These are phyloP conservation scores for Orbilia ellipsospora DNA, from an alignment of 2,329 filamentous ascomycete species.

Conservation along the genomic window DNA sequence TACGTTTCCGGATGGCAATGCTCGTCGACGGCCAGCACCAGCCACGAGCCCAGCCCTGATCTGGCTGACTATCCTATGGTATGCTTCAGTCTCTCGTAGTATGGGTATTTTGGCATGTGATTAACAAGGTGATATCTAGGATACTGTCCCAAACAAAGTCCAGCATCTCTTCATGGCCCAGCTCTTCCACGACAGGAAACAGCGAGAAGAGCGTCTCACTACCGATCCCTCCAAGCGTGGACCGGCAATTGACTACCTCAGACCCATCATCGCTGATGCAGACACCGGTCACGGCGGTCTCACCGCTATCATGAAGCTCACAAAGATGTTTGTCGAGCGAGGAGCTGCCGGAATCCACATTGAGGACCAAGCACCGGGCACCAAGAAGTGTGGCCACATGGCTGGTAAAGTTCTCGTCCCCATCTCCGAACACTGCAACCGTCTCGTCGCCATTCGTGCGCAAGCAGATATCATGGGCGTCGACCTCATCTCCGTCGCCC, in stretches of 20 bases:
- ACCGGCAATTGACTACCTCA: conserved; percentile 88
- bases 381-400: conserved; percentile 99
- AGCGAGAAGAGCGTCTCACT: conserved; percentile 90
- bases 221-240: conserved; percentile 76
- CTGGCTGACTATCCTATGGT: conserved; percentile 96
- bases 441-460: conserved; percentile 92
- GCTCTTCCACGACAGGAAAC: conserved; percentile 99
- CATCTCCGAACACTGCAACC: conserved; percentile 97
- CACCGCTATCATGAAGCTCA: conserved; percentile 99
- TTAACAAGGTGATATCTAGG: conserved; percentile 67
- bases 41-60: conserved; percentile 96
- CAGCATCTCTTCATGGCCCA: conserved; percentile 97
- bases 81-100: conserved; percentile 60
- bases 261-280: conserved; percentile 94
- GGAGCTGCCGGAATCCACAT: conserved; percentile 98
- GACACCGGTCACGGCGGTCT: conserved; percentile 97
- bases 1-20: conserved; percentile 99
- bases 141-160: conserved; percentile 98
- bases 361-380: conserved; percentile 96
- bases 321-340: conserved; percentile 95
- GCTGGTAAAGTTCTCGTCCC: conserved; percentile 97
- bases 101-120: conserved; percentile 9
- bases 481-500: conserved; percentile 88
- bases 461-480: conserved; percentile 98
- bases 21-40: conserved; percentile 92